Evolutionary conservation across 306 rosid species (phyloP), one percentile per base, ranked within the genome.

Genomic region (Citrullus amarus): DNA sequence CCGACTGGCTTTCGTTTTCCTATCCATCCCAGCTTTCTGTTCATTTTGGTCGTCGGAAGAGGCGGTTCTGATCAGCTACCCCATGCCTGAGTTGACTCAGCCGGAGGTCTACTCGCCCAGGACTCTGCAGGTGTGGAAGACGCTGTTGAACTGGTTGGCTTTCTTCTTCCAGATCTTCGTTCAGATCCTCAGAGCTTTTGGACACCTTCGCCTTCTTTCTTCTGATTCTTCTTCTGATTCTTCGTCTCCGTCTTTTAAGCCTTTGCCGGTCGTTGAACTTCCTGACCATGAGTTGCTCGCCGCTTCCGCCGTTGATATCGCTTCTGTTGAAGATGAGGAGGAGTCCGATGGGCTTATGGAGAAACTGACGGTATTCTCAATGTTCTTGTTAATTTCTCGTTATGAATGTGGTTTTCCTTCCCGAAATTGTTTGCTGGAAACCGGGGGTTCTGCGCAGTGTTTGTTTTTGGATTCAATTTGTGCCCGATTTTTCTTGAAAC

Each of bases 71-170:
- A 44, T 25, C 76, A 2, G 41, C 58, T 71, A 0, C 5, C 50
- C 78, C 4, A 92, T 93, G 97, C 92, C 96, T 60, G 98, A 95
- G 97, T 93, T 95, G 96, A 88, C 91, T 88, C 97, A 87, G 90
- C 59, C 87, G 41, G 97, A 95, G 90, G 93, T 84, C 79, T 79
- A 86, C 91, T 86, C 88, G 43, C 88, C 88, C 6, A 79, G 89
- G 72, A 86, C 91, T 70, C 88, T 84, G 79, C 97, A 91, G 82
- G 87, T 86, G 18, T 92, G 96, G 99, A 88, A 88, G 80, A 85
- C 97, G 14, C 75, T 95, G 48, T 65, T 91, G 80, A 91, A 92
- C 82, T 91, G 99, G 98, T 71, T 95, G 4, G 85, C 90, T 71
- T 88, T 88, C 89, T 89, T 95, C 90, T 91, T 89, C 82, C 98